phyloP scores from a whole-genome alignment of 1,284 basidiomycete species.

The Microbotryomycetes sp. region DNA sequence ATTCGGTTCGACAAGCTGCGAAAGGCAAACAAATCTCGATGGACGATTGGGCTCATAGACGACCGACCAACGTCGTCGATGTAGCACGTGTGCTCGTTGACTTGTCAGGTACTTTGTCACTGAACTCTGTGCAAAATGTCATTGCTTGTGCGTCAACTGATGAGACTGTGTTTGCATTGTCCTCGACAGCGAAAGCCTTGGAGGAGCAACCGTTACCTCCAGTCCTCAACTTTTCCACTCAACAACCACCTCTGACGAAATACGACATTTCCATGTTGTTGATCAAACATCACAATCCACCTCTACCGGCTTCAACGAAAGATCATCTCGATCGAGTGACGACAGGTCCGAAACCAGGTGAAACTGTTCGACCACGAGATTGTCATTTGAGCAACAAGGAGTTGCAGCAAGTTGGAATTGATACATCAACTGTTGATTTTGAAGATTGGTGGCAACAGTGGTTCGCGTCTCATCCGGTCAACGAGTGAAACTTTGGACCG shows the following conservation, averaged over 20 bases:
- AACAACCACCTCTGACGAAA: constrained; percentile 65
- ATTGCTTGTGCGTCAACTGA: too few species aligned
- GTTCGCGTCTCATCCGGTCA: constrained; percentile 1
- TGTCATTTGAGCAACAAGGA: constrained; percentile 51
- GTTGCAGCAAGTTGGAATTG: constrained; percentile 27
- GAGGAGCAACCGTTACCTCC: too few species aligned
- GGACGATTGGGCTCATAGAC: constrained; percentile 77
- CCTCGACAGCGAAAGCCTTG: too few species aligned
- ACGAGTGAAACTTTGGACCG: neutral
- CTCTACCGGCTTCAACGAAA: constrained; percentile 46
- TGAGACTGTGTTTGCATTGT: too few species aligned
- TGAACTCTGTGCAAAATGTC: neutral
- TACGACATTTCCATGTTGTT: constrained; percentile 75
- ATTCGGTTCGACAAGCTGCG: constrained; percentile 67
- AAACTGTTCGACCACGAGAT: constrained; percentile 61
- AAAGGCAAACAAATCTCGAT: constrained; percentile 65
- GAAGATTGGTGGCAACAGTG: constrained; percentile 17
- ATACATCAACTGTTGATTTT: constrained; percentile 18
- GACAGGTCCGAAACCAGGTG: constrained; percentile 55
- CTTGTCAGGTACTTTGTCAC: constrained; percentile 60
- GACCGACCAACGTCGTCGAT: constrained; percentile 61
- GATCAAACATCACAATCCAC: constrained; percentile 52
- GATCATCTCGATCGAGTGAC: constrained; percentile 55
- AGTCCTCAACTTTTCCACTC: constrained; percentile 66
- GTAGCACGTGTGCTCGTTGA: constrained; percentile 47